Evolutionary conservation across 768 basidiomycete genomes (phyloP), one percentile per base, ranked within the genome.

Genomic region (Pleurotus platypus): DNA sequence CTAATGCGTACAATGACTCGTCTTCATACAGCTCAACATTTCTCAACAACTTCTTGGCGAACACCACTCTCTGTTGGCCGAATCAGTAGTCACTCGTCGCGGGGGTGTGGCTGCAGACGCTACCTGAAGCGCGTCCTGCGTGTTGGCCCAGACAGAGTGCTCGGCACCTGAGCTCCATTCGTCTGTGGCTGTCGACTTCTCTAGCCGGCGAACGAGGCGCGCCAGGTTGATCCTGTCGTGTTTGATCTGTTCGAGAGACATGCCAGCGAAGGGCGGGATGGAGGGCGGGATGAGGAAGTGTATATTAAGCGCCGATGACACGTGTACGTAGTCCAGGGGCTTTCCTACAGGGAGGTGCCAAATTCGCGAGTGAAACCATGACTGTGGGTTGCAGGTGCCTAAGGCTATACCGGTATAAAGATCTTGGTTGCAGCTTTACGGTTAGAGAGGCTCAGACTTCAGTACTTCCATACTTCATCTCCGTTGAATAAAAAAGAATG

Each of bases 201-300:
- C 86, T 0, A 92, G 77, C 56, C 83, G 68, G 45, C 78, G 75
- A 4, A 90, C 68, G 5, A 91, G 76, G 49, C 86, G 78, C 8
- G 71, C 70, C 7, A 91, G 73, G 68, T 91, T 91, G 11, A 91
- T 81, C 61, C 81, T 79, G 71, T 91, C 86, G 57, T 88, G 89
- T 9, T 49, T 24, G 13, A 47, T 16, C 26, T 61, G 60, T 35
- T 57, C 59, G 13, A 30, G 27, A 12, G 49, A 47, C 30, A 35
- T 35, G 30, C 30, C 30, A 35, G 30, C 30, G 11, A 9, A 35
- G 30, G 30, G 11, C 30, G 30, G 30, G 30, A 35, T 35, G 30
- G 30, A 35, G 30, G 30, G 30, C 30, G 30, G 30, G 11, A 30
- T 7, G 11, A 3, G 30, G 30, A 35, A 35, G 30, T 11, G 11